Evolutionary conservation across 192 early-diverging fungal species (phyloP).

Genomic region (Dissophora globulifera): DNA sequence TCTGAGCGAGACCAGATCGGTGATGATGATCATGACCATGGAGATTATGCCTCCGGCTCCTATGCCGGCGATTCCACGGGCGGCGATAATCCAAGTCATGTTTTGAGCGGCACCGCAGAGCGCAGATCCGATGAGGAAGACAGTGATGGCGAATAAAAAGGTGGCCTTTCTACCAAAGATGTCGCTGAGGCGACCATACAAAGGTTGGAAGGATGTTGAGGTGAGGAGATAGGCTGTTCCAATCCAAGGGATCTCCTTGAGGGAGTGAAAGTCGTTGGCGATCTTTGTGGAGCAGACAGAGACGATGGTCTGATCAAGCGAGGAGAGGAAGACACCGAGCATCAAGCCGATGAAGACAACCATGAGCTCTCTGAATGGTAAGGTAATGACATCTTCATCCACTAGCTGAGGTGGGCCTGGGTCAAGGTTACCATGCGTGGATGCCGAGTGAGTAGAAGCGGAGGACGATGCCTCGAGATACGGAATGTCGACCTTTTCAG

Average conservation of each 20-base stretch:
- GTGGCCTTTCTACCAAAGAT: slow-evolving; percentile 66
- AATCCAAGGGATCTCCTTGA: slow-evolving; percentile 83
- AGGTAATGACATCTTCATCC: slow-evolving; percentile 8
- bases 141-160: slow-evolving; percentile 26
- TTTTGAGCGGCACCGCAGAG: slow-evolving; percentile 60
- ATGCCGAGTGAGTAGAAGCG: neutral
- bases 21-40: no score
- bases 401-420: slow-evolving; percentile 15
- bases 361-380: slow-evolving; percentile 43
- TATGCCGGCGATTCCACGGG: slow-evolving; percentile 79
- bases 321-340: slow-evolving; percentile 69
- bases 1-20: no score
- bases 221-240: slow-evolving; percentile 78
- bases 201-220: slow-evolving; percentile 74
- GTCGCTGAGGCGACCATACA: slow-evolving; percentile 86
- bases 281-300: slow-evolving; percentile 79
- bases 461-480: neutral
- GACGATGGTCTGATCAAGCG: slow-evolving; percentile 84
- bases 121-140: slow-evolving; percentile 52
- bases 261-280: slow-evolving; percentile 71
- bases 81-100: slow-evolving; percentile 71
- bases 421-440: slow-evolving; percentile 12
- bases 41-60: slow-evolving; percentile 82
- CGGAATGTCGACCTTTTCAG: neutral
- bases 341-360: slow-evolving; percentile 54